Evolutionary conservation across 768 basidiomycete species (phyloP).

Genomic region (Peribolospora kevripleyi): DNA sequence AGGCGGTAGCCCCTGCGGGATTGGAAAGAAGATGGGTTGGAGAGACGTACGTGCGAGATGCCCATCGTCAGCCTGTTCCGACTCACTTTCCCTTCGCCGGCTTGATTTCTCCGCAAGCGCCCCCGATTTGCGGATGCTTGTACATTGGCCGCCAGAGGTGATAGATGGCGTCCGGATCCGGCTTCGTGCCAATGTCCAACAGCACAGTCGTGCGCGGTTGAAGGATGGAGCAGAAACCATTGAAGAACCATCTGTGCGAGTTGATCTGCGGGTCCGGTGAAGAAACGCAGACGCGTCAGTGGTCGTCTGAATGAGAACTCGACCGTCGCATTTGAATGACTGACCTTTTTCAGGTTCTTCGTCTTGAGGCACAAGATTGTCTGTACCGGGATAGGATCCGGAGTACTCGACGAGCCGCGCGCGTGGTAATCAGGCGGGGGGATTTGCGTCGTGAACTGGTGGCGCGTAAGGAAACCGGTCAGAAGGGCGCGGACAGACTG

Average conservation of each 20-base stretch:
- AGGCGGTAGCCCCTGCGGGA: background rate
- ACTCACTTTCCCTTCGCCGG: background rate
- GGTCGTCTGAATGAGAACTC: too few species aligned
- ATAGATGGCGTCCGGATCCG: constrained; percentile 63
- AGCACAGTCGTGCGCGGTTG: constrained; percentile 81
- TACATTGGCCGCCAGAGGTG: constrained; percentile 61
- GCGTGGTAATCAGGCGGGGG: too few species aligned
- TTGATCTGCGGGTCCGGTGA: constrained; percentile 26
- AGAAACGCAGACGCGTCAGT: too few species aligned
- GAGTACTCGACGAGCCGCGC: too few species aligned
- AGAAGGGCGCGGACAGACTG: too few species aligned
- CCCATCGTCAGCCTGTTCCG: too few species aligned
- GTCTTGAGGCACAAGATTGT: constrained; percentile 25
- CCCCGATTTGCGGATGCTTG: background rate
- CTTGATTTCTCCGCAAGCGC: background rate
- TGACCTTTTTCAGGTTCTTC: constrained; percentile 57
- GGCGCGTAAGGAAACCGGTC: too few species aligned
- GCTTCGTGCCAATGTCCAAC: constrained; percentile 73
- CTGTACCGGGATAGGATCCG: background rate
- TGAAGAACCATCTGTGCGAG: constrained; percentile 85
- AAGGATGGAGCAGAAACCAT: constrained; percentile 57
- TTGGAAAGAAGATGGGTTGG: too few species aligned
- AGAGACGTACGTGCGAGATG: too few species aligned
- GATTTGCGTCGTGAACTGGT: too few species aligned
- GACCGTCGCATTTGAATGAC: too few species aligned